A percentile compares a stretch with the other conserved stretches of the same genome.
These are phyloP conservation scores for Psidium guajava DNA, from an alignment of 345 rosid genomes.

Conservation along the genomic window DNA sequence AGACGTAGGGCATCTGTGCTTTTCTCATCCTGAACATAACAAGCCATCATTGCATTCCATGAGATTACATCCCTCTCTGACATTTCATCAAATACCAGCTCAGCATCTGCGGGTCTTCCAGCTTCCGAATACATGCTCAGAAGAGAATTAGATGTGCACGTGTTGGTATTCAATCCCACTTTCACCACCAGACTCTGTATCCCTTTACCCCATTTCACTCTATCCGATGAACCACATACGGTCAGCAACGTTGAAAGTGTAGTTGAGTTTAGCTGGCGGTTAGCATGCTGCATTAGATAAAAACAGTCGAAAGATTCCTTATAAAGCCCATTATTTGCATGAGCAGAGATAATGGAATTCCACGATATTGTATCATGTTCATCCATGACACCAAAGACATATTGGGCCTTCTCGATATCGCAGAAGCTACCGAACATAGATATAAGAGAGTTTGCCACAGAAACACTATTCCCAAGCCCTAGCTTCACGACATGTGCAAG, in stretches of 20 bases:
- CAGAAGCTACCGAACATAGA: slow-evolving; percentile 43
- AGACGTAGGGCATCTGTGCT: slow-evolving; percentile 36
- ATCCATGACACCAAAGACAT: slow-evolving; percentile 39
- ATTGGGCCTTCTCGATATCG: slow-evolving; percentile 27
- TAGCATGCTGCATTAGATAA: slow-evolving; percentile 39
- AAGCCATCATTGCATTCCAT: slow-evolving; percentile 71
- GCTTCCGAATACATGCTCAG: slow-evolving; percentile 62
- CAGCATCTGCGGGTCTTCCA: slow-evolving; percentile 49
- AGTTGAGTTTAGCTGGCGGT: slow-evolving; percentile 39
- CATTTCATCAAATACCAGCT: slow-evolving; percentile 52
- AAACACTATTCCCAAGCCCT: slow-evolving; percentile 46
- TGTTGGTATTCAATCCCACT: slow-evolving; percentile 38
- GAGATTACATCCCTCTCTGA: slow-evolving; percentile 59
- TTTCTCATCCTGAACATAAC: slow-evolving; percentile 49
- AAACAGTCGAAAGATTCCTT: slow-evolving; percentile 38
- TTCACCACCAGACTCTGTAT: slow-evolving; percentile 53
- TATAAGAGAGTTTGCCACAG: slow-evolving; percentile 61
- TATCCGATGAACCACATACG: slow-evolving; percentile 40
- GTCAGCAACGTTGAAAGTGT: slow-evolving; percentile 64
- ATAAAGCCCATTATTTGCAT: slow-evolving; percentile 38
- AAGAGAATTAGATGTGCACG: slow-evolving; percentile 56
- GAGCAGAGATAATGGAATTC: slow-evolving; percentile 59
- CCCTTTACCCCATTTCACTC: slow-evolving; percentile 68
- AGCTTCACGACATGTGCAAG: slow-evolving; percentile 46
- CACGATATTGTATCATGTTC: slow-evolving; percentile 71